phyloP scores from a whole-genome alignment of 2,329 filamentous ascomycete genomes.

The Fusarium kyushuense region DNA sequence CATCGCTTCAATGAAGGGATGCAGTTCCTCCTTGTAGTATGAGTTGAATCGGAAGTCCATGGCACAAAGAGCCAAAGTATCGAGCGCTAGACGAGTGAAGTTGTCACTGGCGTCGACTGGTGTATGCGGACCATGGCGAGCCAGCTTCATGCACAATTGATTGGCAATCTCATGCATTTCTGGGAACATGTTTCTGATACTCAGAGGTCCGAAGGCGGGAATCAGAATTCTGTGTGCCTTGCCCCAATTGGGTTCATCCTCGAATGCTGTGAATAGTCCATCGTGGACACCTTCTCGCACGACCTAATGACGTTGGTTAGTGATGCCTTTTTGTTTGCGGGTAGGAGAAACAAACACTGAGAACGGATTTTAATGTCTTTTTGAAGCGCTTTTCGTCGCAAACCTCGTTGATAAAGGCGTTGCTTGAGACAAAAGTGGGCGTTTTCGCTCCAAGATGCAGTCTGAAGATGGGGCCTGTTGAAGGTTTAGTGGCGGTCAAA shows the following conservation, averaged over 20 bases:
- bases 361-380: slow-evolving; percentile 65
- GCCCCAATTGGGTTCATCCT: slow-evolving; percentile 71
- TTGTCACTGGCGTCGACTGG: slow-evolving; percentile 73
- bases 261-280: slow-evolving; percentile 72
- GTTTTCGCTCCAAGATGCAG: slow-evolving; percentile 30
- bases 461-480: slow-evolving; percentile 41
- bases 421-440: slow-evolving; percentile 62
- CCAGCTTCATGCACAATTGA: slow-evolving; percentile 76
- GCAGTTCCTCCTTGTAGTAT: slow-evolving; percentile 75
- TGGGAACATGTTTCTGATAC: slow-evolving; percentile 76
- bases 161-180: slow-evolving; percentile 76
- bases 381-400: slow-evolving; percentile 75
- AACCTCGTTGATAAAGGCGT: slow-evolving; percentile 70
- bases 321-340: background rate
- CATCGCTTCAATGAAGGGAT: slow-evolving; percentile 79
- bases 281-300: slow-evolving; percentile 72
- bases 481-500: slow-evolving; percentile 12
- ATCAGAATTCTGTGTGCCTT: slow-evolving; percentile 74
- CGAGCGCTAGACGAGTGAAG: slow-evolving; percentile 78
- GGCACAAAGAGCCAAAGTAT: slow-evolving; percentile 77
- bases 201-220: slow-evolving; percentile 76
- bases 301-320: slow-evolving; percentile 49
- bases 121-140: slow-evolving; percentile 68
- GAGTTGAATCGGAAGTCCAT: slow-evolving; percentile 81
- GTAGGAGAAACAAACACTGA: slow-evolving; percentile 53